Percentiles rank a stretch among this genome's conserved stretches.
Conservation (phyloP, 805 yeast species). For the Kazachstania viticola region DNA sequence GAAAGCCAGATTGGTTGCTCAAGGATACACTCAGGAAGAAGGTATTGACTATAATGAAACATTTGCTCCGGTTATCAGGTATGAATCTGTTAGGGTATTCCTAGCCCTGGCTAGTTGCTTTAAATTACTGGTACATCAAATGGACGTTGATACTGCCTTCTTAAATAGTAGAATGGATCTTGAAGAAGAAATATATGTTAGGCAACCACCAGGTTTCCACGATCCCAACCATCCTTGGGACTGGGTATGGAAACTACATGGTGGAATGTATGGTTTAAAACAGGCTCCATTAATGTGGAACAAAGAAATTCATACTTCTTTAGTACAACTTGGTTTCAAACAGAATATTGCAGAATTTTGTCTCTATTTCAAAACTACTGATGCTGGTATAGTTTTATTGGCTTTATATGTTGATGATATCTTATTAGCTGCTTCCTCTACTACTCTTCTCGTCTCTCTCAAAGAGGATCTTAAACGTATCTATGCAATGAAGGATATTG, state of each 20-base stretch:
- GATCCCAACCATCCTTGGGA: constrained; percentile 1
- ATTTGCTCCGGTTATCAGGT: constrained; percentile 18
- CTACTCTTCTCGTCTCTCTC: background rate
- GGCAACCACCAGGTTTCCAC: constrained; percentile 1
- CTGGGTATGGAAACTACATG: constrained; percentile 2
- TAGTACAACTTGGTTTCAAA: constrained; percentile 15
- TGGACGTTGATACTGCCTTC: constrained; percentile 14
- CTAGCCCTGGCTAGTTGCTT: constrained; percentile 2
- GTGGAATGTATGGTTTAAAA: constrained; percentile 5
- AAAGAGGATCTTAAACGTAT: background rate
- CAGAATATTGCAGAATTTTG: constrained; percentile 1
- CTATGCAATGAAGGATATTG: constrained; percentile 5
- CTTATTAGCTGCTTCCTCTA: constrained; percentile 2
- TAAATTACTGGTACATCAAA: constrained; percentile 6
- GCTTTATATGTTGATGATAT: constrained; percentile 5
- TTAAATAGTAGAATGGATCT: background rate
- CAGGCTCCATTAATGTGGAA: constrained; percentile 16
- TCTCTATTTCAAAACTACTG: background rate
- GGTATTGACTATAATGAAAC: constrained; percentile 19
- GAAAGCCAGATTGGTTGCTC: constrained; percentile 20
- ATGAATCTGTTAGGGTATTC: constrained; percentile 6
- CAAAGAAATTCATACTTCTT: constrained; percentile 21
- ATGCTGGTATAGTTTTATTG: constrained; percentile 1
- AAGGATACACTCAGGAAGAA: constrained; percentile 13
- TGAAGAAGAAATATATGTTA: background rate